A percentile compares a stretch with the other conserved stretches of the same genome.
Conservation (phyloP, 805 yeast genomes). For the Nakazawaea ernobii region DNA sequence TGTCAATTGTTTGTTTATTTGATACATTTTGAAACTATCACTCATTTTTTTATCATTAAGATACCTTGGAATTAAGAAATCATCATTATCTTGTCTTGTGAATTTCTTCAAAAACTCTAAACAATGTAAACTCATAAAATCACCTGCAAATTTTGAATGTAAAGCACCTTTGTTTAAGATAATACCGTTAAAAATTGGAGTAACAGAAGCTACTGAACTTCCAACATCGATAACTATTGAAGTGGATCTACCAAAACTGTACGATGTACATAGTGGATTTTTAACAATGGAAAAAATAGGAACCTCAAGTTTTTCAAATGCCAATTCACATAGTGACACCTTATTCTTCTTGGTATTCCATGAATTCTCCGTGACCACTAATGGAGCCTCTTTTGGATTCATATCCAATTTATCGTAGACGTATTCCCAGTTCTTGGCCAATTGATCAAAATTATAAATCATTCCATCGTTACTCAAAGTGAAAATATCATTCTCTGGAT, state of each 20-base stretch:
- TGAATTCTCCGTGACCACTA: constrained; percentile 49
- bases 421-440: constrained; percentile 62
- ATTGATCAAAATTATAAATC: constrained; percentile 68
- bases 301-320: constrained; percentile 67
- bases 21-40: constrained; percentile 34
- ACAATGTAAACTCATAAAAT: constrained; percentile 66
- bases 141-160: constrained; percentile 78
- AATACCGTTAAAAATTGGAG: constrained; percentile 74
- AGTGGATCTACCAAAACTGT: constrained; percentile 71
- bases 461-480: constrained; percentile 60
- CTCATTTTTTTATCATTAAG: constrained; percentile 21
- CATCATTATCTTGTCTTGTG: constrained; percentile 27
- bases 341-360: constrained; percentile 64
- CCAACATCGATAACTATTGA: constrained; percentile 83
- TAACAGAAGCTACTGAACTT: constrained; percentile 58
- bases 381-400: constrained; percentile 57
- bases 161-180: constrained; percentile 59
- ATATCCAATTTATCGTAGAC: constrained; percentile 50
- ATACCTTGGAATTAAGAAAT: constrained; percentile 28
- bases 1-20: constrained; percentile 33
- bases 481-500: constrained; percentile 43
- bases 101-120: constrained; percentile 38
- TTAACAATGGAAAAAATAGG: constrained; percentile 75
- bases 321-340: constrained; percentile 57
- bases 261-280: constrained; percentile 71